Conservation (phyloP, 108 stramenopile genomes). For the Nitzschia sp. region DNA sequence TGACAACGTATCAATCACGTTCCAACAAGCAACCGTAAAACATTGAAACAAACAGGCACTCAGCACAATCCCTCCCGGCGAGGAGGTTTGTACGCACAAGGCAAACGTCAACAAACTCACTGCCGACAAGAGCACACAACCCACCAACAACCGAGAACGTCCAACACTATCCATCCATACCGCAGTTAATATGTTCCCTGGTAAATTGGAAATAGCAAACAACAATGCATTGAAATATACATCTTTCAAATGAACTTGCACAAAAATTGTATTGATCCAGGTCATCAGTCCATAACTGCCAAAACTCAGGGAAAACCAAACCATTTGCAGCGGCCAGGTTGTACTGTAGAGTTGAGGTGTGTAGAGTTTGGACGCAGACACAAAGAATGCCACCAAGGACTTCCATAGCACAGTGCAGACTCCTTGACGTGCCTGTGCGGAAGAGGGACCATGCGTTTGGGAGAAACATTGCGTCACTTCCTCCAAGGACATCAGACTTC, state of each 20-base stretch:
- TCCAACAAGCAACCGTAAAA: constrained; percentile 71
- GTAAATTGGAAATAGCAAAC: constrained; percentile 70
- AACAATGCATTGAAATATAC: constrained; percentile 74
- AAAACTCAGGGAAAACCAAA: constrained; percentile 77
- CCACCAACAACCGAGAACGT: constrained; percentile 49
- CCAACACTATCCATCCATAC: constrained; percentile 57
- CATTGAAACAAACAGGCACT: constrained; percentile 76
- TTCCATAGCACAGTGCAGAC: background rate
- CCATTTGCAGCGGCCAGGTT: constrained; percentile 60
- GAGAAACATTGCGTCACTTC: constrained; percentile 46
- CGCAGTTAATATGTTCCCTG: constrained; percentile 64
- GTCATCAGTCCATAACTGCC: constrained; percentile 74
- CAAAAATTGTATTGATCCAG: constrained; percentile 84
- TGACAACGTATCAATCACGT: constrained; percentile 68
- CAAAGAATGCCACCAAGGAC: constrained; percentile 31
- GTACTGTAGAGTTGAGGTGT: constrained; percentile 45
- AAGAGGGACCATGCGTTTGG: background rate
- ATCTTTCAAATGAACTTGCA: constrained; percentile 65
- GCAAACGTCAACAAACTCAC: constrained; percentile 62
- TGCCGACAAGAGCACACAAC: constrained; percentile 47
- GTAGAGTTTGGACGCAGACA: constrained; percentile 47
- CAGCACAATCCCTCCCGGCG: constrained; percentile 45
- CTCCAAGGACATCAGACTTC: constrained; percentile 24
- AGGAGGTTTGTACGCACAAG: constrained; percentile 10
- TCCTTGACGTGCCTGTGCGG: background rate